A percentile compares a stretch with the other conserved stretches of the same genome.
Evolutionary conservation across 1,284 basidiomycete genomes (phyloP).

Genomic region (Ceratobasidium sp.): DNA sequence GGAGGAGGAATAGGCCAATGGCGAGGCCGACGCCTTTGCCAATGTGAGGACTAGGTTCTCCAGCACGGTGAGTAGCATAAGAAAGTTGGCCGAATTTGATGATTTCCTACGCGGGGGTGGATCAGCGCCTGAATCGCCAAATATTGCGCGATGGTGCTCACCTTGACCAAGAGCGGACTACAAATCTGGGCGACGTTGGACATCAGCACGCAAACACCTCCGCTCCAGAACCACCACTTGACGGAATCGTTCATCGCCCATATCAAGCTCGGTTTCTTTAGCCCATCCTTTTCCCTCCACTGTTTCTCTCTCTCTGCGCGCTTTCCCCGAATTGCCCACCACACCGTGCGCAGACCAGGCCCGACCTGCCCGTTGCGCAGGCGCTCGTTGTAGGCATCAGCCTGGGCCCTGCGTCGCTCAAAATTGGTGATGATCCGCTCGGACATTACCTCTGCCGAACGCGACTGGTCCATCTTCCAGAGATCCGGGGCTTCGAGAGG

Average conservation of each 20-base stretch:
- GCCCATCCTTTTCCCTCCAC: conserved; percentile 74
- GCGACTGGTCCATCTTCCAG: conserved; percentile 80
- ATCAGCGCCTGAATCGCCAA: conserved; percentile 15
- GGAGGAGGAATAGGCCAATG: conserved; percentile 75
- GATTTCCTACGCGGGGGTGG: conserved; percentile 62
- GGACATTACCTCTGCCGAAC: conserved; percentile 68
- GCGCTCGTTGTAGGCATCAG: conserved; percentile 74
- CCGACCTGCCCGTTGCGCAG: conserved; percentile 71
- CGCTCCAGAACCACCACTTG: conserved; percentile 84
- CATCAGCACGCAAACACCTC: conserved; percentile 78
- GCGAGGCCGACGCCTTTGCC: conserved; percentile 81
- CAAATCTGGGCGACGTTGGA: conserved; percentile 78
- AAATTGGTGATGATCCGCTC: conserved; percentile 73
- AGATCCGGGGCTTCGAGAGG: conserved; percentile 85
- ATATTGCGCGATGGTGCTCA: conserved; percentile 49
- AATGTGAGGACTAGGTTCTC: conserved; percentile 64
- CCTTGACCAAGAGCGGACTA: conserved; percentile 81
- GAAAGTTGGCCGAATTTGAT: conserved; percentile 79
- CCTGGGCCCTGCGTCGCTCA: conserved; percentile 66
- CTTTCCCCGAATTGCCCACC: conserved; percentile 71
- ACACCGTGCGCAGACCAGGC: conserved; percentile 64
- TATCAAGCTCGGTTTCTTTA: conserved; percentile 73
- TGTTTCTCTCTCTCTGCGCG: conserved; percentile 65
- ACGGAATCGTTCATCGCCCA: conserved; percentile 85
- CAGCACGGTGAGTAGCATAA: conserved; percentile 65